Evolutionary conservation across 1,139 yeast genomes (phyloP), one percentile per base, ranked within the genome.

Genomic region (Saccharomycopsis phalli): DNA sequence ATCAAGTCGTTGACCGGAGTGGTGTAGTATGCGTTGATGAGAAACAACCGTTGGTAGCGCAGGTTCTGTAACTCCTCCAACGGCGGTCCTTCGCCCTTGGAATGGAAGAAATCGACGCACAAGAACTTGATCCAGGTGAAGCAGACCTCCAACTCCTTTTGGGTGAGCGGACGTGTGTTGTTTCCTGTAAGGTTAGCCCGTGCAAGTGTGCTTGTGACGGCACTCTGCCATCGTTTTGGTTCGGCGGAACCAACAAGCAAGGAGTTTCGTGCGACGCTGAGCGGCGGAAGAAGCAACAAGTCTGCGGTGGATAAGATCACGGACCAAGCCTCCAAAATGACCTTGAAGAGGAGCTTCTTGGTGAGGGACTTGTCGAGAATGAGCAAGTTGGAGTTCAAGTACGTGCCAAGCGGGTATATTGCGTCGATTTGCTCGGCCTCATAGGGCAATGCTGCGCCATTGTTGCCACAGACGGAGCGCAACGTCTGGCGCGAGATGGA

Each of bases 71-170:
- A 61, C 8, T 72, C 74, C 48, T 71, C 76, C 31, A 82, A 54
- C 0, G 87, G 72, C 0, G 93, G 93, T 0, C 95, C 95, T 38
- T 80, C 81, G 1, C 95, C 95, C 43, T 73, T 78, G 53, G 82
- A 80, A 54, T 84, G 77, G 60, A 86, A 84, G 55, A 83, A 84
- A 46, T 77, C 86, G 41, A 74, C 60, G 47, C 80, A 74, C 28
- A 83, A 60, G 8, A 79, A 67, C 41, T 74, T 67, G 18, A 82
- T 58, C 95, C 95, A 86, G 1, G 74, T 67, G 49, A 81, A 76
- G 1, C 82, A 74, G 1, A 81, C 73, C 44, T 80, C 87, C 32
- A 81, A 63, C 54, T 86, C 94, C 32, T 61, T 63, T 28, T 63
- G 62, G 0, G 81, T 69, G 41, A 83, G 59, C 18, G 75, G 74